A percentile compares a stretch with the other conserved stretches of the same genome.
Conservation (phyloP, 805 yeast species). For the Metahyphopichia silvanorum region DNA sequence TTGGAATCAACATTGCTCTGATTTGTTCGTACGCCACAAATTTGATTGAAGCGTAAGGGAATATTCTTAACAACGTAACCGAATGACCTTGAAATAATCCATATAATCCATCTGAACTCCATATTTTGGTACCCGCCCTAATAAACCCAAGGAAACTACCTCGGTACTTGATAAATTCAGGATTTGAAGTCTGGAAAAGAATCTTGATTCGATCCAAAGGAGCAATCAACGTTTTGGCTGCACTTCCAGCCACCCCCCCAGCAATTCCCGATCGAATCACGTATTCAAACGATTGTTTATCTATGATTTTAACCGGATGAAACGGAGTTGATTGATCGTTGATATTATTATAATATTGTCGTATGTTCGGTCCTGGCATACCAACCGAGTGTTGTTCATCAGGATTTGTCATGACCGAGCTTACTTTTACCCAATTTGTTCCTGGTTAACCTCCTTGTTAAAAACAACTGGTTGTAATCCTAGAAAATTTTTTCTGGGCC, state of each 20-base stretch:
- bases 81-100: conserved; percentile 97
- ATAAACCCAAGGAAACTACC: conserved; percentile 78
- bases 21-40: conserved; percentile 96
- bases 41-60: conserved; percentile 96
- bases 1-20: conserved; percentile 73
- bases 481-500: too few relatives aligned
- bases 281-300: conserved; percentile 74
- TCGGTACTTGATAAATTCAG: conserved; percentile 75
- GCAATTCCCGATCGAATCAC: conserved; percentile 83
- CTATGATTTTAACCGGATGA: conserved; percentile 36
- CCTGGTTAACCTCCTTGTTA: too few relatives aligned
- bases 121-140: conserved; percentile 68
- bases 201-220: conserved; percentile 95
- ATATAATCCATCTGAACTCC: conserved; percentile 60
- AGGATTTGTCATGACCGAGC: too few relatives aligned
- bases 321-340: conserved; percentile 29
- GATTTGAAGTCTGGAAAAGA: conserved; percentile 91
- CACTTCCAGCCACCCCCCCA: conserved; percentile 93
- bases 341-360: too few relatives aligned
- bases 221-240: conserved; percentile 94
- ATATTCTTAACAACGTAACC: conserved; percentile 84
- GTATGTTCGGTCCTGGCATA: too few relatives aligned
- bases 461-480: too few relatives aligned
- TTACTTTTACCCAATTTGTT: too few relatives aligned
- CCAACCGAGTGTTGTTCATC: too few relatives aligned